These are phyloP conservation scores for Aotearoamyces nothofagi DNA, from an alignment of 2,329 filamentous ascomycete species.

Conservation along the genomic window DNA sequence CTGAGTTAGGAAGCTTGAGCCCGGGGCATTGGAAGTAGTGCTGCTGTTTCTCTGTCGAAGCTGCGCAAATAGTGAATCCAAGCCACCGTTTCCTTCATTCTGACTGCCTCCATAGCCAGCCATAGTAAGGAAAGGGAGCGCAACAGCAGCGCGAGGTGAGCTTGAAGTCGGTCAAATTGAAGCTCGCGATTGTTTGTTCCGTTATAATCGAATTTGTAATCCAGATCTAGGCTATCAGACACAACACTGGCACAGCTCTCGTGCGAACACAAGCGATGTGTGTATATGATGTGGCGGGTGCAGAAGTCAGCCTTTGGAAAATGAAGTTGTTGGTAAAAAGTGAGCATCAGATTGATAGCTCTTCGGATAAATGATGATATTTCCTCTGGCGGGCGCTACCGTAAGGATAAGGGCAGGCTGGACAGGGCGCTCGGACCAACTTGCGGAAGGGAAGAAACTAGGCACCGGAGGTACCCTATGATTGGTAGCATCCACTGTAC, in stretches of 20 bases:
- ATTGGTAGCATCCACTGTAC: no score
- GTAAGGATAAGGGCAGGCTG: no score
- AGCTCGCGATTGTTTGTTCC: slow-evolving; percentile 2
- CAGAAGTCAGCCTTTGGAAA: no score
- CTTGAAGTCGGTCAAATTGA: slow-evolving; percentile 13
- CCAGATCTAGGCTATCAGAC: not conserved
- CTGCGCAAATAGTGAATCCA: slow-evolving; percentile 20
- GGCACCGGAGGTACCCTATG: no score
- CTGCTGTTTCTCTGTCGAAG: slow-evolving; percentile 15
- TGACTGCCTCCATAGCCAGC: slow-evolving; percentile 18
- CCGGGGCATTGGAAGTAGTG: slow-evolving; percentile 2
- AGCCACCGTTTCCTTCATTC: slow-evolving; percentile 13
- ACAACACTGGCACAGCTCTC: not conserved
- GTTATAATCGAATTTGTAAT: not conserved
- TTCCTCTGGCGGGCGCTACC: no score
- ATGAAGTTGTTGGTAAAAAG: not conserved
- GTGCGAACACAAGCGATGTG: slow-evolving; percentile 1
- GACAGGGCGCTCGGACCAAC: no score
- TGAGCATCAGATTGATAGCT: not conserved
- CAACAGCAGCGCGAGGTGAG: slow-evolving; percentile 16
- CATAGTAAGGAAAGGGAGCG: slow-evolving; percentile 17
- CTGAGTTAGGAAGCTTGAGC: slow-evolving; percentile 3
- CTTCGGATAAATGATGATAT: no score
- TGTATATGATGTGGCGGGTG: not conserved
- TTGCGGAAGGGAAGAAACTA: no score